These are phyloP conservation scores for Massospora cicadina DNA, from an alignment of 371 early-diverging fungal species.

Conservation along the genomic window DNA sequence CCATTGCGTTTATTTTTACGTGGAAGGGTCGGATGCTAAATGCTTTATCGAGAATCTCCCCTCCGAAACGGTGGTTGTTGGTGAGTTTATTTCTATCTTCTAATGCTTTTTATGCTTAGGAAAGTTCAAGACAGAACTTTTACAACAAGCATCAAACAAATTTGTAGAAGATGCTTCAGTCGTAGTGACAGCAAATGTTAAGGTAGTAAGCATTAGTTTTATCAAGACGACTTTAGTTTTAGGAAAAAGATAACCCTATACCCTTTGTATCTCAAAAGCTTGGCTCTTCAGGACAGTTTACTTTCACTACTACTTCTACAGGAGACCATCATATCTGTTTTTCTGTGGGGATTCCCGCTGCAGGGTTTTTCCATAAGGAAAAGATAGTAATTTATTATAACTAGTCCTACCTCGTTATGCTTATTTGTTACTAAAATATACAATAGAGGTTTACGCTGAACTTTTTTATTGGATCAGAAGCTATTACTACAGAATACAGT, in stretches of 20 bases:
- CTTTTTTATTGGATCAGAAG: constrained; percentile 10
- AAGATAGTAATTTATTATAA: constrained; percentile 23
- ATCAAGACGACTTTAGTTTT: neutral
- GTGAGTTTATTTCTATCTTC: neutral
- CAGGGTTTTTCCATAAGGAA: constrained; percentile 36
- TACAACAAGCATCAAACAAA: neutral
- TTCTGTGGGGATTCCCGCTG: constrained; percentile 23
- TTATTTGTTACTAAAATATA: constrained; percentile 2
- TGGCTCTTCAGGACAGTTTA: constrained; percentile 50
- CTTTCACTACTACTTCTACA: constrained; percentile 71
- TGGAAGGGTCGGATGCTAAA: constrained; percentile 67
- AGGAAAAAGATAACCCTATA: neutral
- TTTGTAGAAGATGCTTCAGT: neutral
- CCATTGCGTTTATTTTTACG: constrained; percentile 43
- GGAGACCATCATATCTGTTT: constrained; percentile 86
- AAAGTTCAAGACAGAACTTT: neutral
- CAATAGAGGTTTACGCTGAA: constrained; percentile 10
- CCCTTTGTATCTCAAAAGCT: constrained; percentile 46
- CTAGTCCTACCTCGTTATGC: neutral
- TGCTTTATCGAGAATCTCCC: constrained; percentile 93
- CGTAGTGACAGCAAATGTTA: neutral
- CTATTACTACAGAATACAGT: constrained; percentile 5
- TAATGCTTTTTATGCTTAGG: neutral
- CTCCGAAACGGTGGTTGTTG: constrained; percentile 57
- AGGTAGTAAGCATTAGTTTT: neutral